phyloP scores from a whole-genome alignment of 352 stramenopile species.

The Globisporangium orthogonon region DNA sequence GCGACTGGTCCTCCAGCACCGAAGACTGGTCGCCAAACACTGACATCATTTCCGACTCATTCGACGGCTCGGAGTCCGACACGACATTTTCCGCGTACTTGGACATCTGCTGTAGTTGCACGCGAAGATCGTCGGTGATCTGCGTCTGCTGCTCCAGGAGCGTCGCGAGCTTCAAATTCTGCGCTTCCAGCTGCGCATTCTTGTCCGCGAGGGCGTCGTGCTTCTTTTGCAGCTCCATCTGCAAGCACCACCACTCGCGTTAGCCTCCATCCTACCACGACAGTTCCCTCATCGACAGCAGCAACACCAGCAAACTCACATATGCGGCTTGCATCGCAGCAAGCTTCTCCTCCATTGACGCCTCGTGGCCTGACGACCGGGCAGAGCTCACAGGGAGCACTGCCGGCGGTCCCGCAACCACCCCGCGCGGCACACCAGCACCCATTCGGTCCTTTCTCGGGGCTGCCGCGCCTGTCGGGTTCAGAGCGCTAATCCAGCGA shows the following conservation, averaged over 20 bases:
- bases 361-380: conserved; percentile 12
- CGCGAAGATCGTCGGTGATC: conserved; percentile 51
- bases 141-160: conserved; percentile 58
- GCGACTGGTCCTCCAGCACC: conserved; percentile 27
- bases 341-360: conserved; percentile 43
- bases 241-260: neutral
- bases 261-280: neutral
- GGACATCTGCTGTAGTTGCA: conserved; percentile 63
- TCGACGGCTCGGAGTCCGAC: conserved; percentile 42
- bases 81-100: conserved; percentile 67
- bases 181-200: conserved; percentile 42
- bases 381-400: conserved; percentile 4
- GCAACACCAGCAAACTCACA: conserved; percentile 9
- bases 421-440: neutral
- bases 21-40: conserved; percentile 37
- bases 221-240: conserved; percentile 51
- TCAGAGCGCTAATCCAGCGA: conserved; percentile 58
- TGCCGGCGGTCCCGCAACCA: neutral
- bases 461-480: conserved; percentile 16
- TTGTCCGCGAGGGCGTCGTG: conserved; percentile 38
- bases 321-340: conserved; percentile 36
- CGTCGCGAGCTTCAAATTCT: conserved; percentile 61
- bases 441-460: conserved; percentile 8
- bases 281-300: neutral
- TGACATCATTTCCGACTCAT: conserved; percentile 44